These are phyloP conservation scores for Leptosphaerulina australis DNA, from an alignment of 2,329 filamentous ascomycete species.

Conservation along the genomic window DNA sequence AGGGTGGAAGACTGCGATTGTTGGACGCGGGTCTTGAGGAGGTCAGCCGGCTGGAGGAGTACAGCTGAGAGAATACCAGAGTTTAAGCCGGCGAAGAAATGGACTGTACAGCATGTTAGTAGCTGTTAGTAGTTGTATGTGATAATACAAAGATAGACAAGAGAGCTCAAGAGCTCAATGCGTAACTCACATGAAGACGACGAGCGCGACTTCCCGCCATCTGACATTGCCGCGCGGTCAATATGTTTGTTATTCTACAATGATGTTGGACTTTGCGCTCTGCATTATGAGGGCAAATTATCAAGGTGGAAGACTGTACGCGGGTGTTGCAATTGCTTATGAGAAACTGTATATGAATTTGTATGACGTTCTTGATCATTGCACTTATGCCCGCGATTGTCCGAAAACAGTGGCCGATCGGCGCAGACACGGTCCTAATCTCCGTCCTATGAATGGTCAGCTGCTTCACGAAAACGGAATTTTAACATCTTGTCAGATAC, in stretches of 20 bases:
- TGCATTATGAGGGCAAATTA: slow-evolving; percentile 13
- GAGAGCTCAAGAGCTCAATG: slow-evolving; percentile 21
- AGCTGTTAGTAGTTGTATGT: not conserved
- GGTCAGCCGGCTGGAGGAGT: slow-evolving; percentile 90
- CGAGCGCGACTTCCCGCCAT: slow-evolving; percentile 57
- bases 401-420: slow-evolving; percentile 15
- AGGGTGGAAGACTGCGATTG: slow-evolving; percentile 77
- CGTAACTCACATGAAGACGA: slow-evolving; percentile 55
- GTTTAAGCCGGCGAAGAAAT: slow-evolving; percentile 85
- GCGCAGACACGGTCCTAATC: slow-evolving; percentile 8
- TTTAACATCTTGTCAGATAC: no score
- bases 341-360: slow-evolving; percentile 6
- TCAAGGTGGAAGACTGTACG: not conserved
- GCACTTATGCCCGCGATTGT: slow-evolving; percentile 2
- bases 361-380: slow-evolving; percentile 17
- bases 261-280: slow-evolving; percentile 1
- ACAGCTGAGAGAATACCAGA: slow-evolving; percentile 89
- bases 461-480: not conserved
- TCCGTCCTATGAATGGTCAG: slow-evolving; percentile 4
- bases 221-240: slow-evolving; percentile 56
- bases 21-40: slow-evolving; percentile 95
- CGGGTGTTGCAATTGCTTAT: slow-evolving; percentile 4
- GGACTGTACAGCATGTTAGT: slow-evolving; percentile 54
- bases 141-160: not conserved
- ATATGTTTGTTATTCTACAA: slow-evolving; percentile 30